These are phyloP conservation scores for Colletotrichum shisoi DNA, from an alignment of 2,329 filamentous ascomycete genomes.

Conservation along the genomic window DNA sequence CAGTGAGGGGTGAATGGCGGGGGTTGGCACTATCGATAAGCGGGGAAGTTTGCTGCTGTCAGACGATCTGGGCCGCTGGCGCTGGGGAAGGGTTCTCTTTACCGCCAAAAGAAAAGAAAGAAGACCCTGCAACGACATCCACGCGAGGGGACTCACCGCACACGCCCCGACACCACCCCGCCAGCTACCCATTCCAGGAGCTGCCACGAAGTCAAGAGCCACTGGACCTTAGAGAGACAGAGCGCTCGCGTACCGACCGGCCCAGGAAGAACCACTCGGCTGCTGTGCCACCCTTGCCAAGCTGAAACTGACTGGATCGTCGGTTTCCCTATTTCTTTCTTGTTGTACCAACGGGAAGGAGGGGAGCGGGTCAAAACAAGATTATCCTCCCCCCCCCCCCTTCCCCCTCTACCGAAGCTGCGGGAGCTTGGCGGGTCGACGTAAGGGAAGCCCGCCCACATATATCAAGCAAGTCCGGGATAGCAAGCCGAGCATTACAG, in stretches of 20 bases:
- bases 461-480: constrained; percentile 1
- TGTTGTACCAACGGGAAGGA: neutral
- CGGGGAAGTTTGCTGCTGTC: neutral
- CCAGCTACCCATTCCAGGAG: neutral
- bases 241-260: neutral
- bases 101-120: constrained; percentile 11
- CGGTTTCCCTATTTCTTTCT: constrained; percentile 6
- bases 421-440: constrained; percentile 22
- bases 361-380: constrained; percentile 25
- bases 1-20: constrained; percentile 16
- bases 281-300: constrained; percentile 14
- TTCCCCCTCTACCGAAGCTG: constrained; percentile 3
- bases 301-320: constrained; percentile 14
- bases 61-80: constrained; percentile 1
- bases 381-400: neutral
- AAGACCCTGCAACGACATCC: constrained; percentile 23
- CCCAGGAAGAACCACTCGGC: constrained; percentile 10
- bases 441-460: constrained; percentile 17
- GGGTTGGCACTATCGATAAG: constrained; percentile 17
- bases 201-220: constrained; percentile 3
- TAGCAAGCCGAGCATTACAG: neutral
- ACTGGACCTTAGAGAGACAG: neutral
- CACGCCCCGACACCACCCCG: constrained; percentile 2
- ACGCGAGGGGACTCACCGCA: neutral
- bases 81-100: neutral